Evolutionary conservation across 148 eudicot genomes (phyloP).

Genomic region (Heliamphora exappendiculata): DNA sequence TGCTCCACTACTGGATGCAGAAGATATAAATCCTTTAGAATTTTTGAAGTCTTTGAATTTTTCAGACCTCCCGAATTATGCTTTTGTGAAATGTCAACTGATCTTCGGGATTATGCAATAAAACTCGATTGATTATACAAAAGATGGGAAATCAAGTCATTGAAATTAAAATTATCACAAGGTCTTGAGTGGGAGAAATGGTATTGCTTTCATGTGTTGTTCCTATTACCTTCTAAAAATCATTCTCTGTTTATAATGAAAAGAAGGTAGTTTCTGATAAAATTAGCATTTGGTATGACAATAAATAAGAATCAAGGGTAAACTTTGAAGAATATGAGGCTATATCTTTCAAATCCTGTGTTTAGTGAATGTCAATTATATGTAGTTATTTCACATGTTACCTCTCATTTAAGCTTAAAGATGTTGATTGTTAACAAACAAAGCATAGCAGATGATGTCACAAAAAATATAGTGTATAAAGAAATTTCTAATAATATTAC

Average conservation of each 20-base stretch:
- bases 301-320: slow-evolving; percentile 18
- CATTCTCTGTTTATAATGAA: slow-evolving; percentile 2
- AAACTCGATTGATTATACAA: background rate
- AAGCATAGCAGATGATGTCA: too few relatives aligned
- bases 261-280: slow-evolving; percentile 9
- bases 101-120: background rate
- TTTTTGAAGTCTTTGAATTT: too few relatives aligned
- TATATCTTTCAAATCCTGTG: slow-evolving; percentile 11
- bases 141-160: background rate
- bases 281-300: slow-evolving; percentile 9
- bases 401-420: background rate
- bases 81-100: background rate
- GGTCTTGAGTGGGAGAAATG: background rate
- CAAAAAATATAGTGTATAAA: too few relatives aligned
- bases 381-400: slow-evolving; percentile 7
- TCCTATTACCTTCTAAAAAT: background rate
- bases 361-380: slow-evolving; percentile 11
- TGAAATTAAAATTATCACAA: background rate
- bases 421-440: background rate
- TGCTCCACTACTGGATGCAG: too few relatives aligned
- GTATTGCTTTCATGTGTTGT: background rate
- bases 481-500: too few relatives aligned
- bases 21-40: too few relatives aligned
- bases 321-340: slow-evolving; percentile 9
- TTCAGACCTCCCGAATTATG: background rate